These are phyloP conservation scores for Elsinoe batatas DNA, from an alignment of 2,329 filamentous ascomycete genomes.

Conservation along the genomic window DNA sequence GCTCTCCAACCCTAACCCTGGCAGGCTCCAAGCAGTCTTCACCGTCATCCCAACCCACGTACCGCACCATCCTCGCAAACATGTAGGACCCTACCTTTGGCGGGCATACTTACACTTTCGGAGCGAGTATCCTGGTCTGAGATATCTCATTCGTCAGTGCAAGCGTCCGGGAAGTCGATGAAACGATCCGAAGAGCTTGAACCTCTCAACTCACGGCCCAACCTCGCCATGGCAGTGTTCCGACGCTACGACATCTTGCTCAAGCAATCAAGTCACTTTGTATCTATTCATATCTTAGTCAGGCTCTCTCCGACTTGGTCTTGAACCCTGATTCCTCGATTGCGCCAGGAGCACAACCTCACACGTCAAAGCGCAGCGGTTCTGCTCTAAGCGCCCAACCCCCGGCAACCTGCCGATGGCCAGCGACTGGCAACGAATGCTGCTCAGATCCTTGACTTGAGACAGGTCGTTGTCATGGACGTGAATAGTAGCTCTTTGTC, in stretches of 20 bases:
- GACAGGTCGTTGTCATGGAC: neutral
- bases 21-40: neutral
- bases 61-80: too few species aligned
- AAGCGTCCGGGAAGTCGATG: neutral
- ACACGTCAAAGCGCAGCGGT: constrained; percentile 12
- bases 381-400: constrained; percentile 12
- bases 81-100: neutral
- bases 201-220: neutral
- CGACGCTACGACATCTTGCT: neutral
- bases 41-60: neutral
- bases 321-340: neutral
- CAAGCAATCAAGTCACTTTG: constrained; percentile 6
- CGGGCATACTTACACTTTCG: neutral
- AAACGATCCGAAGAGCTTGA: constrained; percentile 10
- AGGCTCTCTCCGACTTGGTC: neutral
- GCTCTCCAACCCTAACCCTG: neutral
- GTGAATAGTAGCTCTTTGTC: neutral
- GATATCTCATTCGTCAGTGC: neutral
- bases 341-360: neutral
- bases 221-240: neutral
- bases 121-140: neutral
- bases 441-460: neutral
- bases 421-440: neutral
- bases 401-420: constrained; percentile 4
- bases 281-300: constrained; percentile 6